Base-by-base conservation (phyloP, 352 stramenopile genomes). In the Globisporangium alternatum region DNA sequence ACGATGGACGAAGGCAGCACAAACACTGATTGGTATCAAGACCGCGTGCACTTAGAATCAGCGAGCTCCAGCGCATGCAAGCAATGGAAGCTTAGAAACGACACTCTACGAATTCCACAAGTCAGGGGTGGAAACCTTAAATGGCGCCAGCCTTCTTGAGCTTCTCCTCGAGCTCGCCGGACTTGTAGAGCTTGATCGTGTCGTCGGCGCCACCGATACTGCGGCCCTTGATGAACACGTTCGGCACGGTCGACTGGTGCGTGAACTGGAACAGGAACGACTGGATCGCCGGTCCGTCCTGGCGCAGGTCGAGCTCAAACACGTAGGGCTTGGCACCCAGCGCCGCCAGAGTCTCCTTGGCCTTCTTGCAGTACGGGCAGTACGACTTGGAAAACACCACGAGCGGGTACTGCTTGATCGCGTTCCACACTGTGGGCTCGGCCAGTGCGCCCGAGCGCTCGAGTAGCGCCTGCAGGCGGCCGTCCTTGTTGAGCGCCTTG, bases 161-260 rank as follows among this genome's bases (percentile, higher is more conserved):
- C 49, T 97, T 83, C 63, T 96, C 72, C 69, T 90, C 62, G 37
- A 99, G 75, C 60, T 98, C 88, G 61, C 97, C 97, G 41, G 74
- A 91, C 49, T 81, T 75, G 41, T 85, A 80, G 60, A 98, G 78
- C 37, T 75, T 77, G 61, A 97, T 85, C 5, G 93, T 97, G 60
- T 98, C 90, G 75, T 99, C 96, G 63, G 97, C 94, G 45, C 97
- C 97, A 62, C 97, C 97, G 56, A 99, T 84, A 76, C 93, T 96
- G 66, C 98, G 91, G 59, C 93, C 93, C 60, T 92, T 94, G 56
- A 99, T 94, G 75, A 99, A 99, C 39, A 99, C 95, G 72, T 99
- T 99, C 0, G 98, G 97, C 45, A 99, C 97, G 3, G 96, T 99
- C 57, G 87, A 87, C 65, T 98, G 96, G 60, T 91, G 93, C 39